A percentile compares a stretch with the other conserved stretches of the same genome.
phyloP scores from a whole-genome alignment of 1,284 basidiomycete genomes.

The Xanthoconium separans region DNA sequence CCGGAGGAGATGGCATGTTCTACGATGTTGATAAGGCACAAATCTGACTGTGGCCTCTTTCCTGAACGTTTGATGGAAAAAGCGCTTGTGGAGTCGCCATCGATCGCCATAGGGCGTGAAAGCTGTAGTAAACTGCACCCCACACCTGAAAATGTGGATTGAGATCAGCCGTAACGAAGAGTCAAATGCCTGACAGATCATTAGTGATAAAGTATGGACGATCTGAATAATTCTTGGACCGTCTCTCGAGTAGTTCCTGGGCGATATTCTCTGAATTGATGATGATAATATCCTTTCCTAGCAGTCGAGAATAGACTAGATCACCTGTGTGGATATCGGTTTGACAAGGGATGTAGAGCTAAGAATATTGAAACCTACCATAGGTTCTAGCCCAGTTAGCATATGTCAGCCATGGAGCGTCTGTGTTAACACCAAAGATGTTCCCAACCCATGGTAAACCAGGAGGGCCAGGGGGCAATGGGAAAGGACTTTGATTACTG shows the following conservation, averaged over 20 bases:
- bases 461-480: too few species aligned
- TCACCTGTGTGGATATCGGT: background rate
- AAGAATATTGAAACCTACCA: too few species aligned
- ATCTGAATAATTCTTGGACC: background rate
- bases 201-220: background rate
- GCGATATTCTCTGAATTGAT: background rate
- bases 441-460: too few species aligned
- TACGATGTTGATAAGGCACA: background rate
- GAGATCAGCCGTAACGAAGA: background rate
- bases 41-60: background rate
- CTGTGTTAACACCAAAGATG: too few species aligned
- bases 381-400: too few species aligned
- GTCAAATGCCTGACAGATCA: background rate
- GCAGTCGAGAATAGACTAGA: background rate
- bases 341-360: background rate
- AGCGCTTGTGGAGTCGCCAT: background rate
- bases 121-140: background rate
- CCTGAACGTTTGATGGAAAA: background rate
- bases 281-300: background rate
- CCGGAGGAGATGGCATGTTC: background rate
- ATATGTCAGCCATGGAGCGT: too few species aligned
- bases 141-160: background rate
- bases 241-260: background rate
- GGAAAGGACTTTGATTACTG: too few species aligned
- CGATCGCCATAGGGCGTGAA: background rate